Percentiles rank a stretch among this genome's conserved stretches.
phyloP scores from a whole-genome alignment of 2,329 filamentous ascomycete genomes.

The Calcarisporium arbuscula region DNA sequence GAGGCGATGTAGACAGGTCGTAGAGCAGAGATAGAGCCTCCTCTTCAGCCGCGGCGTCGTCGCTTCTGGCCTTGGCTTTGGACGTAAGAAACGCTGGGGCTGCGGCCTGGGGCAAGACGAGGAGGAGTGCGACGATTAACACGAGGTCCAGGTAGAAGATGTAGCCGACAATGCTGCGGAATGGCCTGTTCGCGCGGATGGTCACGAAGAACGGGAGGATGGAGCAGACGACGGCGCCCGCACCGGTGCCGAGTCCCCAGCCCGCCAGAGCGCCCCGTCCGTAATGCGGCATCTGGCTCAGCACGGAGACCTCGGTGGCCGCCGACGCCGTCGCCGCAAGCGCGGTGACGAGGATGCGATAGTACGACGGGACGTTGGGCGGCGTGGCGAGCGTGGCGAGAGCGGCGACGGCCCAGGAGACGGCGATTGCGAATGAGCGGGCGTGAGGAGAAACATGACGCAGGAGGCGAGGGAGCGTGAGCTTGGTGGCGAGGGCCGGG shows the following conservation, averaged over 20 bases:
- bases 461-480: constrained; percentile 21
- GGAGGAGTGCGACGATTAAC: too few relatives aligned
- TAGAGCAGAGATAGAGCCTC: too few relatives aligned
- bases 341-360: constrained; percentile 21
- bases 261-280: constrained; percentile 24
- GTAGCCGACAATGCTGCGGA: too few relatives aligned
- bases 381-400: constrained; percentile 21
- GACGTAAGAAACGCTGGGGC: too few relatives aligned
- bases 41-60: too few relatives aligned
- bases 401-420: constrained; percentile 21
- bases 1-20: too few relatives aligned
- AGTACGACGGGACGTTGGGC: constrained; percentile 25
- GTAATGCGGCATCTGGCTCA: constrained; percentile 23
- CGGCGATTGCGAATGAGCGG: constrained; percentile 19
- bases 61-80: too few relatives aligned
- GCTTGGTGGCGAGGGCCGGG: constrained; percentile 22
- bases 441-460: constrained; percentile 20
- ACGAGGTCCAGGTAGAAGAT: too few relatives aligned
- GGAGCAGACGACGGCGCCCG: constrained; percentile 19
- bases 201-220: too few relatives aligned
- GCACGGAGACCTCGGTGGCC: constrained; percentile 24
- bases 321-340: constrained; percentile 23
- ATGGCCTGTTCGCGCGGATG: too few relatives aligned
- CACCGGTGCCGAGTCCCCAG: constrained; percentile 28
- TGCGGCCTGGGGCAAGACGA: too few relatives aligned